Conservation (phyloP, 768 basidiomycete genomes). For the Hygrocybe punicea region DNA sequence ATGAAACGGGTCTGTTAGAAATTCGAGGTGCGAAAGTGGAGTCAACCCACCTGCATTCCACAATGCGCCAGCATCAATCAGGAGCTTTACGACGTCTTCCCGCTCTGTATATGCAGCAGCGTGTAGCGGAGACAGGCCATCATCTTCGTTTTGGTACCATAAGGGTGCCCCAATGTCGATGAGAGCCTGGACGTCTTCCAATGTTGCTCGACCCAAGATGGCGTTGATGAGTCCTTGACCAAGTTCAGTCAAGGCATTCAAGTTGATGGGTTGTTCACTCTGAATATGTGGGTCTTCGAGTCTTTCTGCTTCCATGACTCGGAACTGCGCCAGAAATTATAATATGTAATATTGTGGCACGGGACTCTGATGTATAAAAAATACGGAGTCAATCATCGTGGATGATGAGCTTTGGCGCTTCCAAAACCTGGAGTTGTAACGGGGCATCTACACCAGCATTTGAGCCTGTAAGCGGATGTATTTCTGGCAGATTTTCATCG, state of each 20-base stretch:
- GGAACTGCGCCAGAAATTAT: no score
- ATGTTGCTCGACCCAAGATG: constrained; percentile 49
- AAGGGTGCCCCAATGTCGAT: constrained; percentile 70
- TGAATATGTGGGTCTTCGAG: not conserved
- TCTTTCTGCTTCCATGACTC: not conserved
- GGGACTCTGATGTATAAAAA: not conserved
- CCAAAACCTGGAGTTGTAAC: constrained; percentile 18
- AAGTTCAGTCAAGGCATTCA: constrained; percentile 47
- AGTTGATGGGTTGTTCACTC: no score
- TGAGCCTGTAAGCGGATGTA: not conserved
- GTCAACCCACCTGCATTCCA: constrained; percentile 78
- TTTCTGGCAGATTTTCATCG: constrained; percentile 3
- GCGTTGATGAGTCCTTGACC: constrained; percentile 59
- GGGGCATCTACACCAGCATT: not conserved
- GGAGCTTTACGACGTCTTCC: constrained; percentile 53
- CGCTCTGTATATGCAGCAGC: constrained; percentile 78
- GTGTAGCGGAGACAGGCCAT: constrained; percentile 82
- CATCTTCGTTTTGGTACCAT: constrained; percentile 83
- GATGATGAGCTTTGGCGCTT: constrained; percentile 42
- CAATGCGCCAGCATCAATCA: constrained; percentile 79
- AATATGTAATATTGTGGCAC: not conserved
- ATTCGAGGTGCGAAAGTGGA: not conserved
- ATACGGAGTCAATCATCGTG: constrained; percentile 42
- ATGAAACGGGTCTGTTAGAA: constrained; percentile 1
- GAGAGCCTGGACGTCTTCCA: constrained; percentile 46